Conservation (phyloP, 78 protist genomes). For the Guillardia theta region DNA sequence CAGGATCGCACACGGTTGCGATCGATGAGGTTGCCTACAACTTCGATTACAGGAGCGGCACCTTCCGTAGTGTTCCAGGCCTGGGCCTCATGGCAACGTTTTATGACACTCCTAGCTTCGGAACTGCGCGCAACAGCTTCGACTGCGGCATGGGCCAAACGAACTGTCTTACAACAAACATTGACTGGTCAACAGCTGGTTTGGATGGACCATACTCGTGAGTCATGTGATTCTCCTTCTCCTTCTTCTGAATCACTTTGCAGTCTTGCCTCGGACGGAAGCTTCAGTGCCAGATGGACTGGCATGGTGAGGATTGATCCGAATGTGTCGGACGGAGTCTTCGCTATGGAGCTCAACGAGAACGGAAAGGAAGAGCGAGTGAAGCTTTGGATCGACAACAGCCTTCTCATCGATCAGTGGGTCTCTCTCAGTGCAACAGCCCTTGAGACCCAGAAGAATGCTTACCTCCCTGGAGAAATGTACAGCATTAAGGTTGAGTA, state of each 20-base stretch:
- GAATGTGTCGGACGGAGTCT: no score
- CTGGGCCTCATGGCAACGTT: slow-evolving; percentile 2
- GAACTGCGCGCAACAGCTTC: background rate
- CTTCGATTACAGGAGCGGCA: background rate
- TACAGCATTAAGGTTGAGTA: slow-evolving; percentile 35
- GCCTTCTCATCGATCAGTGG: background rate
- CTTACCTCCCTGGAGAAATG: background rate
- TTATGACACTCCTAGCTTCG: background rate
- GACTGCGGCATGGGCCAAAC: background rate
- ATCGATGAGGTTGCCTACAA: background rate
- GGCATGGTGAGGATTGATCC: slow-evolving; percentile 20
- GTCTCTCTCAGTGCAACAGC: background rate
- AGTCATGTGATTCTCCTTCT: no score
- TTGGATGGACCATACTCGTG: background rate
- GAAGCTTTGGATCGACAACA: background rate
- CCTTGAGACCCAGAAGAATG: background rate
- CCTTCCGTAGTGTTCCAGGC: background rate
- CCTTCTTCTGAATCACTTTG: background rate
- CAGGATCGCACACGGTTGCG: background rate
- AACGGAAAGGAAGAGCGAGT: slow-evolving; percentile 8
- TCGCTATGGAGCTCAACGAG: no score
- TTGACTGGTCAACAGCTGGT: background rate
- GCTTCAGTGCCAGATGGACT: background rate
- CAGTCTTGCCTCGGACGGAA: background rate
- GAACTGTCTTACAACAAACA: background rate